These are phyloP conservation scores for Phylloporus rhodoxanthus DNA, from an alignment of 768 basidiomycete species.

Conservation along the genomic window DNA sequence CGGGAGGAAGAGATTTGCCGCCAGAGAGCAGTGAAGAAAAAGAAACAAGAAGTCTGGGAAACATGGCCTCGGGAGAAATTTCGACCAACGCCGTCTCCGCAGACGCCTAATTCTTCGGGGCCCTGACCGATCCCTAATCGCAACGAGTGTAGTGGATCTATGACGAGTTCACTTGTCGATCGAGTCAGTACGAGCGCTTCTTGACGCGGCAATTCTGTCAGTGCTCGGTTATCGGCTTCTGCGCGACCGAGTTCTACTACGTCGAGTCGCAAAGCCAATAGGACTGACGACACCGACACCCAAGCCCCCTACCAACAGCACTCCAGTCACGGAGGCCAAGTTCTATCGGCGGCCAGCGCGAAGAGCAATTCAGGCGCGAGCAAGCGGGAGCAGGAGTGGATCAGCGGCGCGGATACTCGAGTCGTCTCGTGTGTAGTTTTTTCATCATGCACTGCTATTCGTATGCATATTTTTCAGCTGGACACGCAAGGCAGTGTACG, in stretches of 20 bases:
- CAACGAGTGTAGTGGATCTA: slow-evolving; percentile 28
- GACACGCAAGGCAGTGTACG: no score
- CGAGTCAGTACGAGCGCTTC: slow-evolving; percentile 26
- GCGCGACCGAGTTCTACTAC: slow-evolving; percentile 16
- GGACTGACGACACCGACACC: slow-evolving; percentile 18
- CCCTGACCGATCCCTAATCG: slow-evolving; percentile 31
- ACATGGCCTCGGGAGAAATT: slow-evolving; percentile 24
- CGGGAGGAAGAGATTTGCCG: slow-evolving; percentile 30
- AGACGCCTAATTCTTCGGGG: slow-evolving; percentile 25
- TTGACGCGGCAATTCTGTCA: slow-evolving; percentile 19
- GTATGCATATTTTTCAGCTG: no score
- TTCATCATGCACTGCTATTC: no score
- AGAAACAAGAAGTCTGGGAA: slow-evolving; percentile 26
- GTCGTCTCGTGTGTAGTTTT: no score
- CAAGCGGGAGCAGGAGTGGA: slow-evolving; percentile 58
- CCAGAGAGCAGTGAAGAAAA: slow-evolving; percentile 32
- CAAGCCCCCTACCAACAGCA: slow-evolving; percentile 11
- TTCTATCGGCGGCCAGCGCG: no score
- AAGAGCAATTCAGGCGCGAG: slow-evolving; percentile 62
- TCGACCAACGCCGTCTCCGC: slow-evolving; percentile 22
- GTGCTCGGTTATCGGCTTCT: slow-evolving; percentile 27
- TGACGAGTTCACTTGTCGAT: slow-evolving; percentile 29
- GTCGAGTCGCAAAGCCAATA: slow-evolving; percentile 22
- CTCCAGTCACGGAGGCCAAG: slow-evolving; percentile 36
- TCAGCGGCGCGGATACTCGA: slow-evolving; percentile 47